These are phyloP conservation scores for Prinsepia uniflora DNA, from an alignment of 306 rosid species.

Conservation along the genomic window DNA sequence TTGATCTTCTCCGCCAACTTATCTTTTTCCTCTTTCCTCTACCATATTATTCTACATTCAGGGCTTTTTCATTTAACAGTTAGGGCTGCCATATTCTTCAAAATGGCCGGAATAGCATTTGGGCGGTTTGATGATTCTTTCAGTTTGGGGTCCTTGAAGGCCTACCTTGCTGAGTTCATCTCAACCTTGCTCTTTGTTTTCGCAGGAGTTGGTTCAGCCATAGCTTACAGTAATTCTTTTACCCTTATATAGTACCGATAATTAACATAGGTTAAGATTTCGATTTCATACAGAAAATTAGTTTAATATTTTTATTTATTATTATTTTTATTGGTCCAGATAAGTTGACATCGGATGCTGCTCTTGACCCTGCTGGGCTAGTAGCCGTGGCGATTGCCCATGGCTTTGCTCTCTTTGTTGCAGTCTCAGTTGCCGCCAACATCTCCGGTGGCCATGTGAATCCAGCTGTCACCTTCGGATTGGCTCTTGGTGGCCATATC, in stretches of 20 bases:
- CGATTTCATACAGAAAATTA: background rate
- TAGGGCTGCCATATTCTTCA: constrained; percentile 4
- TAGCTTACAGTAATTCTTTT: constrained; percentile 57
- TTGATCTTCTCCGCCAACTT: constrained; percentile 9
- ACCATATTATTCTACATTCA: background rate
- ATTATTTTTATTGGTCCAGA: constrained; percentile 30
- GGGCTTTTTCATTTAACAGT: constrained; percentile 10
- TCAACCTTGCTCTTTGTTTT: constrained; percentile 88
- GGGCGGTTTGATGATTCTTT: constrained; percentile 78
- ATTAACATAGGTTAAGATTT: background rate
- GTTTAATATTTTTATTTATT: background rate
- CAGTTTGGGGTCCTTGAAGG: constrained; percentile 55
- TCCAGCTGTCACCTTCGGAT: constrained; percentile 93
- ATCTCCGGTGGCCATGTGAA: constrained; percentile 95
- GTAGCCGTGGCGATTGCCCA: constrained; percentile 81
- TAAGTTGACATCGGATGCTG: constrained; percentile 75
- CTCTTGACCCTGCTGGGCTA: constrained; percentile 75
- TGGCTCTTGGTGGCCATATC: constrained; percentile 92
- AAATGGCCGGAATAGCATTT: constrained; percentile 71
- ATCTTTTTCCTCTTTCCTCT: constrained; percentile 21
- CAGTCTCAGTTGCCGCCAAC: constrained; percentile 77
- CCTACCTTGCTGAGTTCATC: constrained; percentile 87
- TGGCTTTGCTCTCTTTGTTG: constrained; percentile 83
- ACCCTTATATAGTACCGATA: background rate
- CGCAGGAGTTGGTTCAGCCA: constrained; percentile 86